phyloP scores from a whole-genome alignment of 1,284 basidiomycete species.

The Ceratobasidium sp. region DNA sequence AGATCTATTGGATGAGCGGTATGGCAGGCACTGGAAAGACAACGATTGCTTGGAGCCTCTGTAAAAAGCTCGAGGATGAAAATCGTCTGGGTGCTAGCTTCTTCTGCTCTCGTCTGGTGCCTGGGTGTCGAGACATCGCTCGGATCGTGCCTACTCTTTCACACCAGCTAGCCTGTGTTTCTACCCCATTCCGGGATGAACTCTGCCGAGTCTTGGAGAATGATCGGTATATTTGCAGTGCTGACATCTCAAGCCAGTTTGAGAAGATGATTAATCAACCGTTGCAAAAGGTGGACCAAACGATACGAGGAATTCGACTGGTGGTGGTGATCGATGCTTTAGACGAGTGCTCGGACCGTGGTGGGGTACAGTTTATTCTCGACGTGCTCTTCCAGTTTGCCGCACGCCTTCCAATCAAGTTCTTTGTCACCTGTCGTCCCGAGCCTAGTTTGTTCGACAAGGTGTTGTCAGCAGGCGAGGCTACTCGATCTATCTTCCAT shows the following conservation, averaged over 20 bases:
- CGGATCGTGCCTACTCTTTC: background rate
- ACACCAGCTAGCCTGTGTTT: slow-evolving; percentile 13
- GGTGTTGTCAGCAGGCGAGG: background rate
- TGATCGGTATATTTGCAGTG: background rate
- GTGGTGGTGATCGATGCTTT: slow-evolving; percentile 45
- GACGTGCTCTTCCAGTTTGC: background rate
- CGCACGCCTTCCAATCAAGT: slow-evolving; percentile 21
- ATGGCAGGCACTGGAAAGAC: slow-evolving; percentile 10
- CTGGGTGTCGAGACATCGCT: background rate
- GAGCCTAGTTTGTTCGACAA: slow-evolving; percentile 6
- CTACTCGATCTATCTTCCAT: background rate
- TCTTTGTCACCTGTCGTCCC: slow-evolving; percentile 43
- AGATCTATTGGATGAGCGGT: background rate
- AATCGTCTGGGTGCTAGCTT: background rate
- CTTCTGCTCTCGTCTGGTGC: background rate
- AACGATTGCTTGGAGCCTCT: background rate
- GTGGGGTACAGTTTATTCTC: background rate
- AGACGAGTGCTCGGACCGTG: slow-evolving; percentile 36
- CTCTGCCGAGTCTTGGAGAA: background rate
- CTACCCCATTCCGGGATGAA: background rate
- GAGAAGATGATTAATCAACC: background rate
- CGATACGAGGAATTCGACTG: background rate
- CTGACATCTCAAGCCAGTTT: background rate
- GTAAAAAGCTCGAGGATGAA: background rate
- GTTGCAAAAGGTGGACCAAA: background rate